A percentile compares a stretch with the other conserved stretches of the same genome.
Evolutionary conservation across 768 basidiomycete species (phyloP).

Genomic region (Auricularia auricula-judae): DNA sequence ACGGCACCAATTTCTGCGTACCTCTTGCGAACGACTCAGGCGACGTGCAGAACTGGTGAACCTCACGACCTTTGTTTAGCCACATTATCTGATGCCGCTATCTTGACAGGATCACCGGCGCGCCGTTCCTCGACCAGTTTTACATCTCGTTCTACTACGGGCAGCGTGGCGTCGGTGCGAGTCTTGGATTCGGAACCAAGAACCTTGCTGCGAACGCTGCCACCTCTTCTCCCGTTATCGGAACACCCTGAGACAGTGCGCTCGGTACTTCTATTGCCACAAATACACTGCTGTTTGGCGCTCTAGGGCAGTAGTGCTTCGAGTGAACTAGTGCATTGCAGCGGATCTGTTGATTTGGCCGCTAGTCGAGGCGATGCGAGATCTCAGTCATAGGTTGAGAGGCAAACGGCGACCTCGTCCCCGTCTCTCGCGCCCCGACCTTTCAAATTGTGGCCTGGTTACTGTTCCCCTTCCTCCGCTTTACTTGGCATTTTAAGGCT

Average conservation of each 20-base stretch:
- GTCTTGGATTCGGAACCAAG: background rate
- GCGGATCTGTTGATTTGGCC: no score
- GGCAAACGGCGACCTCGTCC: no score
- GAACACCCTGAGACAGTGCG: background rate
- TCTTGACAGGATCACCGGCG: constrained; percentile 2
- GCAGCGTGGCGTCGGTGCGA: background rate
- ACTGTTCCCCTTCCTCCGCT: no score
- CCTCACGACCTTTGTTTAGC: background rate
- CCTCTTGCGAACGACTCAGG: constrained; percentile 3
- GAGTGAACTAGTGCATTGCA: no score
- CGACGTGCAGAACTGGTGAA: constrained; percentile 3
- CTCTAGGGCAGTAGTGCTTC: no score
- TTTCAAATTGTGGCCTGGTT: no score
- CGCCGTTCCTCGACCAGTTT: constrained; percentile 2
- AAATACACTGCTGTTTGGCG: no score
- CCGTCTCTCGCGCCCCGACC: no score
- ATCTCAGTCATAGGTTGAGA: no score
- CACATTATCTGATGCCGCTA: background rate
- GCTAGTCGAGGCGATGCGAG: no score
- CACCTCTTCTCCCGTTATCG: background rate
- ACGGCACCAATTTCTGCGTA: background rate
- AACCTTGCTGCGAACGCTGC: background rate
- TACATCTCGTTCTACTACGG: constrained; percentile 5
- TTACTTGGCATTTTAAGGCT: no score
- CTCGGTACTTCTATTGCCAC: background rate